Conservation (phyloP, 768 basidiomycete species). For the Neoboletus subvelutipes region DNA sequence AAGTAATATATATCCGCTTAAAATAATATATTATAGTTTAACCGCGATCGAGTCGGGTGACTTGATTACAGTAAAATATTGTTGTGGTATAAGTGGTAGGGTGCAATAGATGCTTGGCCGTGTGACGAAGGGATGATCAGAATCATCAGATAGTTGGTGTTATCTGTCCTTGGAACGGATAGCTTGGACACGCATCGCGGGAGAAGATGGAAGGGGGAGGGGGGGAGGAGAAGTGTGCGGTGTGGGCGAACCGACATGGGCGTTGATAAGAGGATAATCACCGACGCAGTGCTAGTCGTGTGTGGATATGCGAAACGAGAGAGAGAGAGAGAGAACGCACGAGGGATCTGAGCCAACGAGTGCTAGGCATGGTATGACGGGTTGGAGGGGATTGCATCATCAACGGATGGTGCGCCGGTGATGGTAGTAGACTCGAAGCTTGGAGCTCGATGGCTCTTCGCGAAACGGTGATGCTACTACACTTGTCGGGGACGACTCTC, state of each 20-base stretch:
- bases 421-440: too few species aligned
- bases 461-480: too few species aligned
- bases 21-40: too few species aligned
- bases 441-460: too few species aligned
- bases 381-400: neutral
- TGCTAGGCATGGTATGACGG: neutral
- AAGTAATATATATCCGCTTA: slow-evolving; percentile 4
- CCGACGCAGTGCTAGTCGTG: neutral
- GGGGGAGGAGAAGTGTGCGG: too few species aligned
- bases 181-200: neutral
- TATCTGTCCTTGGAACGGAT: neutral
- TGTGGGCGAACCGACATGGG: neutral
- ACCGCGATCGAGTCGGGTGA: neutral
- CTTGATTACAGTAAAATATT: neutral
- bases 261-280: neutral
- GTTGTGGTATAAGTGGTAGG: neutral
- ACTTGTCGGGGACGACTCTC: too few species aligned
- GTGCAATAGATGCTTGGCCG: neutral
- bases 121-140: neutral
- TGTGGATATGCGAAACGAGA: neutral
- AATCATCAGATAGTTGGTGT: too few species aligned
- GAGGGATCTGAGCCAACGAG: neutral
- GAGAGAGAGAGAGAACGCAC: too few species aligned
- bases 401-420: too few species aligned
- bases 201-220: neutral